These are phyloP conservation scores for Plantago elongata DNA, from an alignment of 257 asterid genomes.

Conservation along the genomic window DNA sequence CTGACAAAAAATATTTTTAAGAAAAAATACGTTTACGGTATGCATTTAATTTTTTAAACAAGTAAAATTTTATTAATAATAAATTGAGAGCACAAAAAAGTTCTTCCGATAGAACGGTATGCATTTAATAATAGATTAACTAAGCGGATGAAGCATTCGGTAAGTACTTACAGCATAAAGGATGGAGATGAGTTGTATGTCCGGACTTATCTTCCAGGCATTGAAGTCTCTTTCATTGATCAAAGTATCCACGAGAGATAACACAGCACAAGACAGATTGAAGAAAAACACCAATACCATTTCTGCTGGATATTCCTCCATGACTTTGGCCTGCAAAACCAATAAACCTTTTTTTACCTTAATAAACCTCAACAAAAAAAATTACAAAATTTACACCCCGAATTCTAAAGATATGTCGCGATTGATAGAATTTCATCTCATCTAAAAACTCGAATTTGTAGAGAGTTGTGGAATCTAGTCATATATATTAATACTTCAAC, in stretches of 20 bases:
- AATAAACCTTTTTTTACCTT: background rate
- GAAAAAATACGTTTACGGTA: no score
- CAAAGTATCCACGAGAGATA: constrained; percentile 6
- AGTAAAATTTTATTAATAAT: no score
- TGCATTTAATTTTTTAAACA: no score
- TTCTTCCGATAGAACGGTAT: no score
- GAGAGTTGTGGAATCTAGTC: no score
- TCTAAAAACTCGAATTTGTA: no score
- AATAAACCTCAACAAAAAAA: no score
- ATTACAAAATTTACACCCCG: background rate
- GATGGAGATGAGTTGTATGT: constrained; percentile 17
- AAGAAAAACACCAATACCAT: constrained; percentile 21
- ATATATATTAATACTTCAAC: no score
- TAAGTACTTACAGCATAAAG: constrained; percentile 21
- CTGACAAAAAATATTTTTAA: constrained; percentile 3
- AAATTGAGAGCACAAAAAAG: no score
- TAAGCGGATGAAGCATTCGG: background rate
- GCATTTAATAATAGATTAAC: no score
- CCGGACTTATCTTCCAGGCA: constrained; percentile 23
- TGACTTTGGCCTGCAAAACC: constrained; percentile 19
- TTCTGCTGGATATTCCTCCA: constrained; percentile 36
- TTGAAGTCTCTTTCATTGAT: constrained; percentile 14
- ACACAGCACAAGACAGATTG: constrained; percentile 9
- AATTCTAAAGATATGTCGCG: no score
- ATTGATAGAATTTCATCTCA: no score